Evolutionary conservation across 495 filamentous ascomycete genomes (phyloP).

Genomic region (Neurospora discreta): DNA sequence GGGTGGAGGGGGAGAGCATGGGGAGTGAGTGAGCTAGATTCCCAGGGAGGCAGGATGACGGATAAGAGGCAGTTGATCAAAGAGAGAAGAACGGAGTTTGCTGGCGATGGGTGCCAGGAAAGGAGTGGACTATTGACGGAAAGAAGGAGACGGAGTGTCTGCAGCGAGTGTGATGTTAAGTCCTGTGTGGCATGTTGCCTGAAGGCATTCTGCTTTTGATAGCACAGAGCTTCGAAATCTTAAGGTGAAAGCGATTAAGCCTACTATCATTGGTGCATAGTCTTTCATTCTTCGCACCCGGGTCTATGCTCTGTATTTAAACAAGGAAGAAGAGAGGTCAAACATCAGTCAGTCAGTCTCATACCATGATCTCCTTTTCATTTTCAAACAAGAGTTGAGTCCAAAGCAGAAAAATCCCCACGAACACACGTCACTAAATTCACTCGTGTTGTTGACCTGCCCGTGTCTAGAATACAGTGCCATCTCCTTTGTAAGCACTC

Average conservation of each 20-base stretch:
- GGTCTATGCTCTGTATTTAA: neutral
- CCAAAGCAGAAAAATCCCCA: neutral
- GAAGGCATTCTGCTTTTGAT: neutral
- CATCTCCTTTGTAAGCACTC: neutral
- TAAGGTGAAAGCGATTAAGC: neutral
- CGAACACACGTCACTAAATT: too few relatives aligned
- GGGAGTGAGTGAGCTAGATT: neutral
- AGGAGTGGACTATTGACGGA: neutral
- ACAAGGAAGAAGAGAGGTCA: neutral
- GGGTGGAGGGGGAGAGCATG: constrained; percentile 29
- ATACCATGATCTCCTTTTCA: neutral
- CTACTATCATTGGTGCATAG: neutral
- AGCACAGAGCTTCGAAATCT: neutral
- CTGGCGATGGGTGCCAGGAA: neutral
- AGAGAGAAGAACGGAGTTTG: neutral
- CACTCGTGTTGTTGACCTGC: neutral
- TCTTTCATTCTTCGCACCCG: neutral
- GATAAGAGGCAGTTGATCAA: neutral
- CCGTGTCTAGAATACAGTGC: neutral
- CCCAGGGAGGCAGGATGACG: neutral
- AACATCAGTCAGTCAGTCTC: neutral
- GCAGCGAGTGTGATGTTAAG: neutral
- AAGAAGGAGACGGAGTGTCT: neutral
- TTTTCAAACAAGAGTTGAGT: too few relatives aligned
- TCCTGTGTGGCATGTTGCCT: neutral